Percentiles rank a stretch among this genome's conserved stretches.
Evolutionary conservation across 73 alveolate genomes (phyloP).

Genomic region (Durusdinium trenchii): DNA sequence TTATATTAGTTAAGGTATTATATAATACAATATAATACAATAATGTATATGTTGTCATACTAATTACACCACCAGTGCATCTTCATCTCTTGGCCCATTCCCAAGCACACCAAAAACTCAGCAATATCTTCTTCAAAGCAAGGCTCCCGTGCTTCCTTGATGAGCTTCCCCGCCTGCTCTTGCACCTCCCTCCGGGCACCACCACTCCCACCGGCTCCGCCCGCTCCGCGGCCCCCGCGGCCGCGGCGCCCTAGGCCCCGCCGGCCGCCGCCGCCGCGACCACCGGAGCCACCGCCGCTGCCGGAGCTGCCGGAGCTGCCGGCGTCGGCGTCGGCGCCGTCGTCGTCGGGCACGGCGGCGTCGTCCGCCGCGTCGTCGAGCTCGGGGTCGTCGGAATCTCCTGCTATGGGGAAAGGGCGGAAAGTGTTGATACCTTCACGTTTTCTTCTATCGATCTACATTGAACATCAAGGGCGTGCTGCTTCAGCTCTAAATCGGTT

Average conservation of each 20-base stretch:
- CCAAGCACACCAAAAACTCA: no score
- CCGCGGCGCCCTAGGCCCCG: conserved; percentile 9
- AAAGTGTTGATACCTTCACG: no score
- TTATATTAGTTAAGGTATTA: no score
- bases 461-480: no score
- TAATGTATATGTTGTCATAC: no score
- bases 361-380: neutral
- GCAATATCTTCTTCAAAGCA: neutral
- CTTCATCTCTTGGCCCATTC: no score
- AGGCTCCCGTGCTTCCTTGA: conserved; percentile 48
- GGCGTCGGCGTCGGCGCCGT: neutral
- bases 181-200: neutral
- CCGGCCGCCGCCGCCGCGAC: conserved; percentile 13
- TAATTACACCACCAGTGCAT: no score
- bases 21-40: no score
- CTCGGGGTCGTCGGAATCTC: no score
- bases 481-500: no score
- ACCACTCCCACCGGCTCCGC: neutral
- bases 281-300: neutral
- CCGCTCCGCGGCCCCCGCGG: neutral
- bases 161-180: conserved; percentile 64
- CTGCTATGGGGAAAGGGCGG: no score
- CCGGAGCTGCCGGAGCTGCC: conserved; percentile 44
- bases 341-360: neutral
- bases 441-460: no score